Percentiles rank a stretch among this genome's conserved stretches.
Evolutionary conservation across 1,139 yeast species (phyloP).

Genomic region (Pneumocystis jirovecii): DNA sequence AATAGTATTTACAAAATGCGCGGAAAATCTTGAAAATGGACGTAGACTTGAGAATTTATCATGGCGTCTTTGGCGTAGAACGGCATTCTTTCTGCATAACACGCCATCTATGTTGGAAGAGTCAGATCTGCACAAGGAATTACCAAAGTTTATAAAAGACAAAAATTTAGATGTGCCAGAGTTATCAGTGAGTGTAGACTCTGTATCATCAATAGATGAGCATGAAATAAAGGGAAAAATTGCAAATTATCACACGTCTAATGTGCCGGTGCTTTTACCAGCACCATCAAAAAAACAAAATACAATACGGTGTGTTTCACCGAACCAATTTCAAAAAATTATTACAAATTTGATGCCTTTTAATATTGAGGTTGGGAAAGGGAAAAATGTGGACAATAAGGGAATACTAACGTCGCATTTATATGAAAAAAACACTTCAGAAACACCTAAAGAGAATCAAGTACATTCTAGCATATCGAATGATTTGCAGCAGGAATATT

Average conservation of each 20-base stretch:
- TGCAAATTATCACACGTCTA: background rate
- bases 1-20: conserved; percentile 37
- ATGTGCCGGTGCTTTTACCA: background rate
- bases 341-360: background rate
- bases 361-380: background rate
- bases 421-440: background rate
- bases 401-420: background rate
- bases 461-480: background rate
- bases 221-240: background rate
- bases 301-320: background rate
- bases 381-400: background rate
- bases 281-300: background rate
- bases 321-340: background rate
- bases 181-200: background rate
- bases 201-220: background rate
- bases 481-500: background rate
- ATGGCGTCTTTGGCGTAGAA: conserved; percentile 44
- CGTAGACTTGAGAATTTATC: conserved; percentile 42
- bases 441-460: background rate
- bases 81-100: conserved; percentile 19
- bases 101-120: background rate
- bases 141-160: background rate
- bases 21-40: conserved; percentile 38
- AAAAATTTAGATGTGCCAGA: background rate
- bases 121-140: background rate